Conservation (phyloP, 2,329 filamentous ascomycete genomes). For the Hypomyces perniciosus region DNA sequence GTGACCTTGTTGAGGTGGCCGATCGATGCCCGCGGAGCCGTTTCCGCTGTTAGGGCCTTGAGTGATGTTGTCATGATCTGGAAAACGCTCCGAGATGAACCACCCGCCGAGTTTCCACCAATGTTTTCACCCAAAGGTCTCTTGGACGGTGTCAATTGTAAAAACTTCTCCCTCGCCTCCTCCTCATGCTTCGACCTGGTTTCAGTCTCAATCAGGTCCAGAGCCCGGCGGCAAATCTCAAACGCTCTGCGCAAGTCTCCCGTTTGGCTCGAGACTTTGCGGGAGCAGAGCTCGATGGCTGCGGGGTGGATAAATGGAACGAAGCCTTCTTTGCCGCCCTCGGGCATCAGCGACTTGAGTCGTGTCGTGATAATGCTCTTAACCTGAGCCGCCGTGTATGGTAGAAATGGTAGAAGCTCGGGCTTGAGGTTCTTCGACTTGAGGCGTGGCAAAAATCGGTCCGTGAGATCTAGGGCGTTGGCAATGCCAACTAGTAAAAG, state of each 20-base stretch:
- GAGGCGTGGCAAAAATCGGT: conserved; percentile 86
- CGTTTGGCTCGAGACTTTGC: conserved; percentile 90
- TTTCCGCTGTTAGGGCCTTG: conserved; percentile 62
- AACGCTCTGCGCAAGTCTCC: conserved; percentile 94
- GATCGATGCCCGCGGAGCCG: conserved; percentile 82
- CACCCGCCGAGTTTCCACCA: conserved; percentile 50
- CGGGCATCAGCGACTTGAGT: conserved; percentile 66
- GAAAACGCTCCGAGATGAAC: conserved; percentile 36
- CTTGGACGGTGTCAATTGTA: conserved; percentile 63
- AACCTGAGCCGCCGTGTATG: conserved; percentile 84
- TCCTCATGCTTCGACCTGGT: conserved; percentile 68
- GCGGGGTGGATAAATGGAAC: conserved; percentile 90
- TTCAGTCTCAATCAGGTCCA: conserved; percentile 84
- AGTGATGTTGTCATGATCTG: conserved; percentile 50
- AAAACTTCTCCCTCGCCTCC: conserved; percentile 47
- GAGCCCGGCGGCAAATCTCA: conserved; percentile 82
- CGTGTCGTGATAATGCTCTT: conserved; percentile 80
- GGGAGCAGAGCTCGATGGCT: conserved; percentile 87
- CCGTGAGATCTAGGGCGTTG: conserved; percentile 91
- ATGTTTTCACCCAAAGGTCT: conserved; percentile 74
- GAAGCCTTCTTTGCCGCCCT: conserved; percentile 47
- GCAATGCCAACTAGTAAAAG: conserved; percentile 88
- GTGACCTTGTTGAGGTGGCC: conserved; percentile 89
- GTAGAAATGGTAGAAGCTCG: conserved; percentile 81
- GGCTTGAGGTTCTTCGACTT: conserved; percentile 92